Evolutionary conservation across 2,329 filamentous ascomycete genomes (phyloP), one percentile per base, ranked within the genome.

Genomic region (Botryotinia globosa): DNA sequence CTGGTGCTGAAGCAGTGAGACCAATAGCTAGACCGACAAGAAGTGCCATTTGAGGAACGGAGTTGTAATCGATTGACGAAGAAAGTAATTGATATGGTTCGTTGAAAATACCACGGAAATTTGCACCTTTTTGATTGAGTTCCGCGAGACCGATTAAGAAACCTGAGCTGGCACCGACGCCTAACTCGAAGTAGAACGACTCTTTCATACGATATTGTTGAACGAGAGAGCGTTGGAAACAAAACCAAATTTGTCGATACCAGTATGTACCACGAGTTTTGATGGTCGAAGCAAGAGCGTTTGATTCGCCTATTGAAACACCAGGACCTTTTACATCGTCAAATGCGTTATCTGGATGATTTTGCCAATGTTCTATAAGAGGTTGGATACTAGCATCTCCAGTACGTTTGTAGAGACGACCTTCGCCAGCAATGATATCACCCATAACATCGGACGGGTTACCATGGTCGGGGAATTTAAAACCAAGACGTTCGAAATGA

Each of bases 401-500:
- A 0, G 77, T 77, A 5, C 74, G 76, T 74, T 87, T 86, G 79
- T 89, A 88, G 20, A 82, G 78, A 22, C 83, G 81, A 0, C 87
- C 87, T 74, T 88, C 86, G 4, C 87, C 87, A 0, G 87, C 87
- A 76, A 89, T 86, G 75, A 90, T 89, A 70, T 90, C 88, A n/a
- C 88, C 88, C 37, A 90, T 83, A 1, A 87, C 82, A 74, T 90
- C 88, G 14, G 86, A 88, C 9, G 84, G 84, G 75, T 90, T 90
- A 62, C 82, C 82, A 72, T 85, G 82, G 25, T 74, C 73, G 0
- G 84, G 84, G 73, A 90, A 87, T 0, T 79, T 76, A 78, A 86
- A 89, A 3, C 88, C 87, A 20, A 86, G 79, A 48, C 81, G 77
- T 76, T 87, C 83, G 72, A 90, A 89, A 77, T 87, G 88, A 3